These are phyloP conservation scores for Magnaporthiopsis poae DNA, from an alignment of 2,329 filamentous ascomycete genomes.

Conservation along the genomic window DNA sequence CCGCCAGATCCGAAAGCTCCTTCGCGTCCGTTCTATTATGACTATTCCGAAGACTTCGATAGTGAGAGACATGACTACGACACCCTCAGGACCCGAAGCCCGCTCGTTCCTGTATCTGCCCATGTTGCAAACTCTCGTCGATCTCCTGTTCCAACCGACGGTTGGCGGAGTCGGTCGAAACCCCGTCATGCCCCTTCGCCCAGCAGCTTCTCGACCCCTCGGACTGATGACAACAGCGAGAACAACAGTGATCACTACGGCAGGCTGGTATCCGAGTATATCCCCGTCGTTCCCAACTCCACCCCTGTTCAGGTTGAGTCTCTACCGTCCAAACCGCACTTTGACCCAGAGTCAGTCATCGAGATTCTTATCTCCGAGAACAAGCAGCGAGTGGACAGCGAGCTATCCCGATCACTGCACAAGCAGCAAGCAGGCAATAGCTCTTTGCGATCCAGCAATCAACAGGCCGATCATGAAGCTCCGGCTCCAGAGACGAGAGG, in stretches of 20 bases:
- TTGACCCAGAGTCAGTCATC: background rate
- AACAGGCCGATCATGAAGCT: background rate
- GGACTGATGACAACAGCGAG: background rate
- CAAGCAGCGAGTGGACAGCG: background rate
- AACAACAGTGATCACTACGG: background rate
- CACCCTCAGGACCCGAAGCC: conserved; percentile 11
- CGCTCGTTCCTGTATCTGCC: conserved; percentile 21
- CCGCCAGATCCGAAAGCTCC: conserved; percentile 16
- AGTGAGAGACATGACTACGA: conserved; percentile 5
- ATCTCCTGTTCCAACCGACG: background rate
- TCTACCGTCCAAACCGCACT: background rate
- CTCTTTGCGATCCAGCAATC: background rate
- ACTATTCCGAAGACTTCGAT: conserved; percentile 44
- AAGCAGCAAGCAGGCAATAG: background rate
- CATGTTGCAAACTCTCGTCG: conserved; percentile 8
- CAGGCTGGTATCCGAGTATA: background rate
- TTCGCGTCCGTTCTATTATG: conserved; percentile 36
- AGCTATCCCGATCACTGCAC: background rate
- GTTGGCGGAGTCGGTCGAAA: background rate
- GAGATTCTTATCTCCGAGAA: background rate
- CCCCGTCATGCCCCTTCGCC: background rate
- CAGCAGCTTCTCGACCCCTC: background rate
- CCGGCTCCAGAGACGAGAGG: background rate
- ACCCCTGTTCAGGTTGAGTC: background rate
- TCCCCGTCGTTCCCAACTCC: background rate